Evolutionary conservation across 352 stramenopile species (phyloP).

Genomic region (Globisporangium nodosum): DNA sequence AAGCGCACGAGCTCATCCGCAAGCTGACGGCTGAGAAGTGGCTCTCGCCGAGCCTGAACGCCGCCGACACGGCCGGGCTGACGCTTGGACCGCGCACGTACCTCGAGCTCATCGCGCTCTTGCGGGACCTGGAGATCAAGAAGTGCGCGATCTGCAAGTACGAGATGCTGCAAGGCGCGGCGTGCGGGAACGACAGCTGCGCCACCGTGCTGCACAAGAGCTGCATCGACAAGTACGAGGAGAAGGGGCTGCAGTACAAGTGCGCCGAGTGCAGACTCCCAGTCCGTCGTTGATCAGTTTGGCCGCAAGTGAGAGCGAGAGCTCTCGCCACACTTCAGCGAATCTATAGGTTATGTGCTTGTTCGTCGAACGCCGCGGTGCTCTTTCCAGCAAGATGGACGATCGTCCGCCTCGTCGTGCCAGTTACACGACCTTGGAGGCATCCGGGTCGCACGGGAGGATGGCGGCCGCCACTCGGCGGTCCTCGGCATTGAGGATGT

Average conservation of each 20-base stretch:
- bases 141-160: constrained; percentile 77
- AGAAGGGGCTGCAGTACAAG: constrained; percentile 53
- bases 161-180: constrained; percentile 62
- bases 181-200: constrained; percentile 28
- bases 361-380: background rate
- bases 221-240: constrained; percentile 64
- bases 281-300: constrained; percentile 16
- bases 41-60: constrained; percentile 42
- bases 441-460: constrained; percentile 56
- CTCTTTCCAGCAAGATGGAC: background rate
- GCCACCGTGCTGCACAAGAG: constrained; percentile 38
- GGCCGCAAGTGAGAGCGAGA: background rate
- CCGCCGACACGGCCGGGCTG: constrained; percentile 28
- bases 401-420: background rate
- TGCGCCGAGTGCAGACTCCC: constrained; percentile 43
- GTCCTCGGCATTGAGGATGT: constrained; percentile 90
- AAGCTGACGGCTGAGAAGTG: constrained; percentile 68
- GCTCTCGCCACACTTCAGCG: background rate
- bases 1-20: constrained; percentile 58
- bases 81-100: constrained; percentile 67
- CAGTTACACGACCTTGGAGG: constrained; percentile 4
- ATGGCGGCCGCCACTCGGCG: constrained; percentile 76
- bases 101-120: constrained; percentile 66
- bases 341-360: background rate
- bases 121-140: constrained; percentile 69